Evolutionary conservation across 1,284 basidiomycete genomes (phyloP), one percentile per base, ranked within the genome.

Genomic region (Naganishia sp.): DNA sequence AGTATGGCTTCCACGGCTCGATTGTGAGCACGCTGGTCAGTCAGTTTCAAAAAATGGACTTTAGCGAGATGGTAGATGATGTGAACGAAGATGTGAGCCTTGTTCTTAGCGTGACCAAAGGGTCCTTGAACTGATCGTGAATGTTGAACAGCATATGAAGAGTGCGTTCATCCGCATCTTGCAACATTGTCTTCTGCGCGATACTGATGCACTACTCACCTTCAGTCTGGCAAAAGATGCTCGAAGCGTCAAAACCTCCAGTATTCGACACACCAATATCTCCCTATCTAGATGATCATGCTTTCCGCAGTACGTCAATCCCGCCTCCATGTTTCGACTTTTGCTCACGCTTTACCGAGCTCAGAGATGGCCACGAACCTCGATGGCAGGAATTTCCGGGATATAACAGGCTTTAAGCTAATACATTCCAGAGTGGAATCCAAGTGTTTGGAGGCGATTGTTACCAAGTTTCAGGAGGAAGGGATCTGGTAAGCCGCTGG

Each of bases 1-100:
- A 88, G 11, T 90, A 90, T 69, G 90, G 92, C 71, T 94, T 93
- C 76, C 86, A 92, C 78, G 89, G 86, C 67, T 80, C 88, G 67
- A 79, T 92, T 17, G 85, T 88, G 66, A 88, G 85, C 67, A 85
- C 87, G 13, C 68, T 79, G 23, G 74, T 79, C 43, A 69, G 75
- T 60, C 73, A 77, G 57, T 79, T 79, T 68, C 73, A 75, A 28
- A 79, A 76, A 70, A 73, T 70, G 35, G 72, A 76, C 68, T 84
- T 87, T 50, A 85, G 88, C 49, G 88, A 90, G 70, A 80, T 86
- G 66, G 85, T 92, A 2, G 90, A 93, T 73, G 90, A 93, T 60
- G 90, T 92, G 73, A 94, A 94, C 74, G 91, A 93, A 75, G 86
- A 87, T 72, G 75, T 76, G 31, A 71, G 72, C 70, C 13, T 25